Evolutionary conservation across 2,329 filamentous ascomycete species (phyloP).

Genomic region (Dothistroma pini): DNA sequence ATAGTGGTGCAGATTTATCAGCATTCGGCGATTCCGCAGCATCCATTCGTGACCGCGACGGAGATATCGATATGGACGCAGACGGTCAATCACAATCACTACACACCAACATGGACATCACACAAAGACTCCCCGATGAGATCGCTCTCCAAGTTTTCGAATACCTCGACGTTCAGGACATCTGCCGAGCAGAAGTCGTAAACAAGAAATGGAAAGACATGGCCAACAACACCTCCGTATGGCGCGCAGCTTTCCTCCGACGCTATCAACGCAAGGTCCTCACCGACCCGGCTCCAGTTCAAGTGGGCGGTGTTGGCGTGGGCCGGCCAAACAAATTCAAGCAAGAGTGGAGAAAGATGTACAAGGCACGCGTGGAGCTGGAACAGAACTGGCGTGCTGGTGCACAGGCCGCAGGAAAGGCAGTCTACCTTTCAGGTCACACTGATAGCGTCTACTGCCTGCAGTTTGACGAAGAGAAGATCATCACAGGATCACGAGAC

Average conservation of each 20-base stretch:
- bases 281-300: conserved; percentile 43
- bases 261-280: conserved; percentile 49
- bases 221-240: conserved; percentile 56
- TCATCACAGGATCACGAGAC: conserved; percentile 93
- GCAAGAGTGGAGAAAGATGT: conserved; percentile 84
- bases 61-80: conserved; percentile 29
- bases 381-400: conserved; percentile 69
- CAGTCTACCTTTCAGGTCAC: conserved; percentile 89
- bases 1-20: conserved; percentile 37
- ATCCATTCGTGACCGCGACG: conserved; percentile 29
- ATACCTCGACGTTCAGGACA: conserved; percentile 55
- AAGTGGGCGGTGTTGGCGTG: conserved; percentile 52
- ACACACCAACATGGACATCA: conserved; percentile 24
- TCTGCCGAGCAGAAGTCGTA: conserved; percentile 55
- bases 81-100: conserved; percentile 6
- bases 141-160: conserved; percentile 57
- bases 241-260: conserved; percentile 59
- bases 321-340: conserved; percentile 50
- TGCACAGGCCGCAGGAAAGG: conserved; percentile 64
- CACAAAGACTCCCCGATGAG: conserved; percentile 55
- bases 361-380: conserved; percentile 70
- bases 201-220: conserved; percentile 55
- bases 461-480: conserved; percentile 97
- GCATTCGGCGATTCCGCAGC: conserved; percentile 26
- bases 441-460: conserved; percentile 96